Conservation (phyloP, 331 rosid species). For the Pyracantha coccinea region DNA sequence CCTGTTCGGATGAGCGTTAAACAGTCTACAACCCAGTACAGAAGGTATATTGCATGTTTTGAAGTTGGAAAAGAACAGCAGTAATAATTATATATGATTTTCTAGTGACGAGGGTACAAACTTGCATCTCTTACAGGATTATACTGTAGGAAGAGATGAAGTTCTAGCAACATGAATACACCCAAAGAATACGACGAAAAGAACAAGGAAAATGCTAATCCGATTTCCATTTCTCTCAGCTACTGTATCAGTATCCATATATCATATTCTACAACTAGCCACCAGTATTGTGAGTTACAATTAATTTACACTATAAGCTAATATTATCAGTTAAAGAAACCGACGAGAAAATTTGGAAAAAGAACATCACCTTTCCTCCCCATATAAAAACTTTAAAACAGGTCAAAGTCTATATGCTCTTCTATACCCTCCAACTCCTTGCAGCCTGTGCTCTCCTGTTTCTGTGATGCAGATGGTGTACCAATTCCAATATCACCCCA, state of each 20-base stretch:
- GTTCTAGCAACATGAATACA: not conserved
- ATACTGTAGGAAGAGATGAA: not conserved
- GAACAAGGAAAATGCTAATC: constrained; percentile 3
- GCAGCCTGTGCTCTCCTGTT: constrained; percentile 34
- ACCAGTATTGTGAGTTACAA: constrained; percentile 31
- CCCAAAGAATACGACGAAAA: not conserved
- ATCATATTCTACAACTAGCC: constrained; percentile 40
- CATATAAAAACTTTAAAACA: constrained; percentile 48
- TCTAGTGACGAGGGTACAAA: not conserved
- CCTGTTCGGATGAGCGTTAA: not conserved
- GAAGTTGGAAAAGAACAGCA: not conserved
- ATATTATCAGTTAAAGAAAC: constrained; percentile 29
- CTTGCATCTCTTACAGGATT: not conserved
- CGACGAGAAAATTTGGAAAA: constrained; percentile 25
- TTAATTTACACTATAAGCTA: constrained; percentile 40
- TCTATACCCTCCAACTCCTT: constrained; percentile 49
- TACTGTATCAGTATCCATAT: constrained; percentile 35
- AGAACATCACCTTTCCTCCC: constrained; percentile 17
- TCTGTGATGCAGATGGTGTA: constrained; percentile 30
- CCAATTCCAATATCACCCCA: constrained; percentile 41
- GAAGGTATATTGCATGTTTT: not conserved
- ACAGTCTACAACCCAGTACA: not conserved
- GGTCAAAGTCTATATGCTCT: constrained; percentile 61
- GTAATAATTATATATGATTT: too few species aligned
- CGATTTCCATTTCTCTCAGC: constrained; percentile 30